Base-by-base conservation (phyloP, 805 yeast genomes). In the Saturnispora gosingensis region DNA sequence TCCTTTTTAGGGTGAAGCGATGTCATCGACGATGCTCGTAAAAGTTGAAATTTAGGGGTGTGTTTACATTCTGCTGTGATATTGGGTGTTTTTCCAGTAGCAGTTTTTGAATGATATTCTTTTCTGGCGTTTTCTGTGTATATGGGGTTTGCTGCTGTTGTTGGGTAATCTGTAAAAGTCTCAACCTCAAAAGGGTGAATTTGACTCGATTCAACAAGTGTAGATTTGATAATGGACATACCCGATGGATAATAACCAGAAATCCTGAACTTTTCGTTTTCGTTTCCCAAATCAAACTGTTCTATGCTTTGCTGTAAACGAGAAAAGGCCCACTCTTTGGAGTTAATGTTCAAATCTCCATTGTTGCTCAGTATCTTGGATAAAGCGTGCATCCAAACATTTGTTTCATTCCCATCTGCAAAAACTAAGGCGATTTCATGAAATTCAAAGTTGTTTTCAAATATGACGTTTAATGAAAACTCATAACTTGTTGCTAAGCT, bases 341-440 rank as follows among this genome's bases (percentile, higher is more conserved):
- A 56, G 13, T 18, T 38, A 2, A 18, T 38, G 22, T 38, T 38
- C 36, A 50, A 54, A 3, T 49, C 44, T 1, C 51, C 9, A 22
- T 34, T 39, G 9, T 48, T 16, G 6, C 43, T 53, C 3, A 65
- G 13, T 11, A 20, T 1, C 13, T 20, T 18, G 8, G 48, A 36
- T 27, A 28, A 36, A 8, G 65, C 58, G 35, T 70, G 69, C 9
- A 53, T 50, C 85, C 85, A 81, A 0, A 67, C 51, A 0, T 52
- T 42, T 42, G 57, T 59, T 53, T 80, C 85, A 2, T 49, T 25
- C 4, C 53, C 49, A 42, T 65, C 59, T 0, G 65, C 54, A 13
- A 70, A 64, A 4, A 72, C 49, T 9, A 76, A 58, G 25, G 76
- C 56, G 1, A 80, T 43, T 60, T 81, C 86, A 59, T 67, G 74